phyloP scores from a whole-genome alignment of 306 rosid genomes.

The Alnus glutinosa region DNA sequence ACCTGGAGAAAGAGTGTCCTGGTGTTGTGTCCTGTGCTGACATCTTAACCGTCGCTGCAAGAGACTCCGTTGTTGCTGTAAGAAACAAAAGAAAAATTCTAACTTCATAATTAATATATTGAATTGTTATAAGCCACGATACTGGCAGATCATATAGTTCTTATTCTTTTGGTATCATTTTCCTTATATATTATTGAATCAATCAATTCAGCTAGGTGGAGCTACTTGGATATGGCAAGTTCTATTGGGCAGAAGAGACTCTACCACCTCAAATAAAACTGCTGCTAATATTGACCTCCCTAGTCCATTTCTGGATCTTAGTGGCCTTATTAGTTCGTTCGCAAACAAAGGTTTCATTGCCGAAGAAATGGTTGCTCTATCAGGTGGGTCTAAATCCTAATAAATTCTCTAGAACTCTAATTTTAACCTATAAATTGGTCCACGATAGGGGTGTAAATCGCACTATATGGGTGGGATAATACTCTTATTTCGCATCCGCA shows the following conservation, averaged over 20 bases:
- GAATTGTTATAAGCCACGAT: not conserved
- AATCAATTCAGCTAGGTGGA: conserved; percentile 53
- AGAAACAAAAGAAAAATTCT: not conserved
- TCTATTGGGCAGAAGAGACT: conserved; percentile 68
- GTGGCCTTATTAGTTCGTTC: conserved; percentile 45
- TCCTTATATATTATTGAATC: not conserved
- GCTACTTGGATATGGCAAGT: conserved; percentile 40
- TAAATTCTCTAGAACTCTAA: too few species aligned
- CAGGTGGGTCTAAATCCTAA: conserved; percentile 35
- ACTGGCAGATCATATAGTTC: not conserved
- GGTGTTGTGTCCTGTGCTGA: conserved; percentile 69
- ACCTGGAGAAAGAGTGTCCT: conserved; percentile 48
- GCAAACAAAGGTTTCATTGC: conserved; percentile 54
- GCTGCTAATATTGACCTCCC: conserved; percentile 55
- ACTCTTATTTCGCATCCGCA: too few species aligned
- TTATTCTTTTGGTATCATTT: not conserved
- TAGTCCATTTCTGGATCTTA: conserved; percentile 37
- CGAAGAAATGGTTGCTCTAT: conserved; percentile 62
- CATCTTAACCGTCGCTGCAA: conserved; percentile 56
- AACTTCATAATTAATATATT: too few species aligned
- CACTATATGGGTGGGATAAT: too few species aligned
- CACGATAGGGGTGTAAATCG: too few species aligned
- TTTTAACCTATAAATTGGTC: too few species aligned
- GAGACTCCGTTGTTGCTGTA: conserved; percentile 33
- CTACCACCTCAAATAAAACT: conserved; percentile 62